phyloP scores from a whole-genome alignment of 106 monocot genomes.

The Gastrodia elata region DNA sequence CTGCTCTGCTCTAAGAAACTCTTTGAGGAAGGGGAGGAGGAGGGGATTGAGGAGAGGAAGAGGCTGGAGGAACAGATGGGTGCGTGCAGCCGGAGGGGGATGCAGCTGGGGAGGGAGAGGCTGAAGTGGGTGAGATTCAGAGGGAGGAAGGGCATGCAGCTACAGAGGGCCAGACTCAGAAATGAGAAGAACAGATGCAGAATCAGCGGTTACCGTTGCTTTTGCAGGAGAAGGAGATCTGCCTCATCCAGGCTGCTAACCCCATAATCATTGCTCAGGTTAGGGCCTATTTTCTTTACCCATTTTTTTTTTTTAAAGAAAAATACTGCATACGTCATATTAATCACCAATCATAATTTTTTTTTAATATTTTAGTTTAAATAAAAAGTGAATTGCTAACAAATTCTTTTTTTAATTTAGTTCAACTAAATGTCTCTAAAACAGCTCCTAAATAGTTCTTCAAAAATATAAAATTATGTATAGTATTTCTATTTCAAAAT shows the following conservation, averaged over 20 bases:
- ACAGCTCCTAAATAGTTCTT: too few relatives aligned
- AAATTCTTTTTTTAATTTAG: too few relatives aligned
- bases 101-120: slow-evolving; percentile 55
- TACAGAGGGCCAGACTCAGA: slow-evolving; percentile 53
- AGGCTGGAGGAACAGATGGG: slow-evolving; percentile 58
- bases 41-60: slow-evolving; percentile 18
- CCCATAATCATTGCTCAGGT: too few relatives aligned
- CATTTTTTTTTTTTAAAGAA: too few relatives aligned
- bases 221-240: slow-evolving; percentile 63
- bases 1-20: slow-evolving; percentile 93
- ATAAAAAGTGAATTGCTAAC: too few relatives aligned
- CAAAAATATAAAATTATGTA: too few relatives aligned
- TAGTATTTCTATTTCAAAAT: too few relatives aligned
- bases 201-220: slow-evolving; percentile 74
- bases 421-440: too few relatives aligned
- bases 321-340: too few relatives aligned
- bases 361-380: too few relatives aligned
- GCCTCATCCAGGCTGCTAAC: slow-evolving; percentile 11
- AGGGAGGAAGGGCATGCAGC: slow-evolving; percentile 71
- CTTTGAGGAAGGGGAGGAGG: slow-evolving; percentile 29
- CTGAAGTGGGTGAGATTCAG: slow-evolving; percentile 88
- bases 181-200: slow-evolving; percentile 61
- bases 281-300: too few relatives aligned
- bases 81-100: slow-evolving; percentile 28
- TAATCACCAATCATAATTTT: too few relatives aligned